Percentiles rank a stretch among this genome's conserved stretches.
These are phyloP conservation scores for Lactifluus piperatus DNA, from an alignment of 768 basidiomycete genomes.

Conservation along the genomic window DNA sequence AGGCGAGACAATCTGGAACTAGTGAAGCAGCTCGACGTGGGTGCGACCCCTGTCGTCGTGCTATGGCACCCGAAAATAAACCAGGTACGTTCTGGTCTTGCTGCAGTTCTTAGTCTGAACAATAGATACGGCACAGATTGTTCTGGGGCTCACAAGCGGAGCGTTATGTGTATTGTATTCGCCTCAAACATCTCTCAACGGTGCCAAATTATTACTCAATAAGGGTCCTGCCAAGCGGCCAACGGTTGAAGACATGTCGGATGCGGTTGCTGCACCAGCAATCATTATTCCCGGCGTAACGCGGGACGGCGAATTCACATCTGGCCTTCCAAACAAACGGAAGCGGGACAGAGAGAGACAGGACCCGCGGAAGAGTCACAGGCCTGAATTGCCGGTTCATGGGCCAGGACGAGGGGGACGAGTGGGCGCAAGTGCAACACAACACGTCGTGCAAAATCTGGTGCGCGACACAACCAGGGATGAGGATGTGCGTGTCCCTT, in stretches of 20 bases:
- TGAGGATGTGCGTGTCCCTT: conserved; percentile 75
- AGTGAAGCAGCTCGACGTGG: conserved; percentile 57
- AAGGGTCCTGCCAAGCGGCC: conserved; percentile 80
- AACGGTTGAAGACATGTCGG: conserved; percentile 82
- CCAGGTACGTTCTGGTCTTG: conserved; percentile 50
- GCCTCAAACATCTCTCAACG: conserved; percentile 80
- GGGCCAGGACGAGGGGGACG: conserved; percentile 92
- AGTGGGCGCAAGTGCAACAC: conserved; percentile 94
- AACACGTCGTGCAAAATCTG: conserved; percentile 92
- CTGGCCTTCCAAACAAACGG: conserved; percentile 58
- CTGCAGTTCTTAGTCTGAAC: background rate
- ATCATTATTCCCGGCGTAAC: conserved; percentile 90
- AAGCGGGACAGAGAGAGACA: conserved; percentile 82
- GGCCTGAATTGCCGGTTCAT: conserved; percentile 87
- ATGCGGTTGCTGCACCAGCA: conserved; percentile 73
- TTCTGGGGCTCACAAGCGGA: conserved; percentile 82
- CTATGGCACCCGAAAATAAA: conserved; percentile 97
- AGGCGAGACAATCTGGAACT: conserved; percentile 60
- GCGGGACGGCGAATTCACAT: conserved; percentile 62
- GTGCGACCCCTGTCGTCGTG: conserved; percentile 80
- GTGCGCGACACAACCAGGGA: conserved; percentile 86
- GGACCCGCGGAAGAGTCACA: conserved; percentile 86
- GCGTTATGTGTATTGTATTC: conserved; percentile 89
- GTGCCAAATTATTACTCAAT: conserved; percentile 80
- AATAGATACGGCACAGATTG: conserved; percentile 45